phyloP scores from a whole-genome alignment of 768 basidiomycete species.

The Hypholoma sublateritium region DNA sequence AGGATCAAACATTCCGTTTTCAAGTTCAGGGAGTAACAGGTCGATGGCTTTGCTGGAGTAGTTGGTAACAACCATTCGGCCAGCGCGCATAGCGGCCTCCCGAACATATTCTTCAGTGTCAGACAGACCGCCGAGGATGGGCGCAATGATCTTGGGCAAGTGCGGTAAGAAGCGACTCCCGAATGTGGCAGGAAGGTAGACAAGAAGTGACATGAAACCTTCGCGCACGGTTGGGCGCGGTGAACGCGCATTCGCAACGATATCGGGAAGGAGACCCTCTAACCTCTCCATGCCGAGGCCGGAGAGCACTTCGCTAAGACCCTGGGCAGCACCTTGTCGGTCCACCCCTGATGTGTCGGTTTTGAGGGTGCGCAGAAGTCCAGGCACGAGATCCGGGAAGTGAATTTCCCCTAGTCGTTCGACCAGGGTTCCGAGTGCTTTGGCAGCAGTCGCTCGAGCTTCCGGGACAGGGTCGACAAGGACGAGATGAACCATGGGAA shows the following conservation, averaged over 20 bases:
- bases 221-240: slow-evolving; percentile 90
- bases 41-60: slow-evolving; percentile 93
- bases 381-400: slow-evolving; percentile 96
- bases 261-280: slow-evolving; percentile 91
- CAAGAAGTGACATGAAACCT: slow-evolving; percentile 97
- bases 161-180: slow-evolving; percentile 96
- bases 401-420: slow-evolving; percentile 92
- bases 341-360: slow-evolving; percentile 95
- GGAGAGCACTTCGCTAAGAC: slow-evolving; percentile 91
- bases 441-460: slow-evolving; percentile 95
- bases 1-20: slow-evolving; percentile 91
- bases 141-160: slow-evolving; percentile 89
- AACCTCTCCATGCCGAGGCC: slow-evolving; percentile 98
- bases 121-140: slow-evolving; percentile 88
- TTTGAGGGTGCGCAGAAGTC: slow-evolving; percentile 82
- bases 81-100: slow-evolving; percentile 98
- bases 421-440: slow-evolving; percentile 94
- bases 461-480: slow-evolving; percentile 97
- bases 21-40: slow-evolving; percentile 89
- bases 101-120: slow-evolving; percentile 94
- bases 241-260: slow-evolving; percentile 88
- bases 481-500: slow-evolving; percentile 90
- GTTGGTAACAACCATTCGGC: slow-evolving; percentile 95
- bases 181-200: slow-evolving; percentile 94
- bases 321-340: slow-evolving; percentile 96